Conservation (phyloP, 73 alveolate species). For the Stentor roeselii region DNA sequence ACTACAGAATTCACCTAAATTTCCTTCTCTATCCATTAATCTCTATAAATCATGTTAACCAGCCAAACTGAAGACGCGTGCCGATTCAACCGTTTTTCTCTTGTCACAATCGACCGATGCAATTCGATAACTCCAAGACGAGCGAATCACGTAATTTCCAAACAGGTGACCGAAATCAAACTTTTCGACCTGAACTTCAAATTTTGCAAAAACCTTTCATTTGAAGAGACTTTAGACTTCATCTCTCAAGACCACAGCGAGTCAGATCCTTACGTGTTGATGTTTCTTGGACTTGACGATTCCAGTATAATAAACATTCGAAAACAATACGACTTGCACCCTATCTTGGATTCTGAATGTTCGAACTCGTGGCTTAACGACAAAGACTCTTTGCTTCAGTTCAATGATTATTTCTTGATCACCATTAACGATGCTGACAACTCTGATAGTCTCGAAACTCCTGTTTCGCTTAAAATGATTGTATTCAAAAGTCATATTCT, state of each 20-base stretch:
- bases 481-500: neutral
- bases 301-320: neutral
- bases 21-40: no score
- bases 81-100: neutral
- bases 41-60: no score
- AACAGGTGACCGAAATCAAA: neutral
- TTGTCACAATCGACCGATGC: neutral
- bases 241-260: neutral
- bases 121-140: neutral
- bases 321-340: constrained; percentile 2
- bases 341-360: constrained; percentile 25
- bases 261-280: neutral
- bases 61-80: neutral
- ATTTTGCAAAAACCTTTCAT: neutral
- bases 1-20: no score
- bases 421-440: neutral
- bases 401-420: neutral
- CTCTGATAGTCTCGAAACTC: neutral
- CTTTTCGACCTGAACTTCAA: constrained; percentile 2
- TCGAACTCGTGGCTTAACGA: neutral
- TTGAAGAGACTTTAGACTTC: neutral
- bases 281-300: constrained; percentile 20
- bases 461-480: constrained; percentile 8
- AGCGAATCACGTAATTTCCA: neutral
- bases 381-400: neutral